Conservation (phyloP, 2,329 filamentous ascomycete genomes). For the Alternaria alternata region DNA sequence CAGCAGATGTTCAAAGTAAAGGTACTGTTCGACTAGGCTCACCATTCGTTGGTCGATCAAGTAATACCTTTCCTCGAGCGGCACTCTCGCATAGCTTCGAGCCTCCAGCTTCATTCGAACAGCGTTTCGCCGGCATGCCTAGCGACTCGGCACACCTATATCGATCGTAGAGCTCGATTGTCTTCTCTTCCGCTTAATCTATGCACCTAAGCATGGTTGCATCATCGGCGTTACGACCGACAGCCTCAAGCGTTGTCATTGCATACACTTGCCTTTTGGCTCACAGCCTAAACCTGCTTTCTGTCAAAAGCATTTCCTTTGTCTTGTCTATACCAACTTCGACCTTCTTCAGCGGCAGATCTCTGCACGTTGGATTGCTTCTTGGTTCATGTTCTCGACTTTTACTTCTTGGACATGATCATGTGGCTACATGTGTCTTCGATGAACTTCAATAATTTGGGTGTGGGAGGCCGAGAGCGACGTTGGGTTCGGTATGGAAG, state of each 20-base stretch:
- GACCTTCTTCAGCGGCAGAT: slow-evolving; percentile 26
- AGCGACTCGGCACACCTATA: slow-evolving; percentile 34
- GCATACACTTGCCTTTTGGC: slow-evolving; percentile 32
- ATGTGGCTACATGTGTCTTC: slow-evolving; percentile 37
- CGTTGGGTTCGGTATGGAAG: not conserved
- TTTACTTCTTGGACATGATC: slow-evolving; percentile 36
- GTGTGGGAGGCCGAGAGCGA: slow-evolving; percentile 8
- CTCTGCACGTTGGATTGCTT: slow-evolving; percentile 19
- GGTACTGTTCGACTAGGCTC: slow-evolving; percentile 57
- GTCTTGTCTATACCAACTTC: slow-evolving; percentile 37
- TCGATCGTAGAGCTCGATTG: slow-evolving; percentile 32
- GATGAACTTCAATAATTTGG: slow-evolving; percentile 37
- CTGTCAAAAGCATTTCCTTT: slow-evolving; percentile 45
- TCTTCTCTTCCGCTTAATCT: slow-evolving; percentile 30
- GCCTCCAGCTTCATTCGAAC: slow-evolving; percentile 49
- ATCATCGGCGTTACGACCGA: slow-evolving; percentile 47
- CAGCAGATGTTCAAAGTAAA: slow-evolving; percentile 41
- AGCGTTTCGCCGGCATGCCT: slow-evolving; percentile 46
- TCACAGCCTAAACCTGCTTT: slow-evolving; percentile 29
- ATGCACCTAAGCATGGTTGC: slow-evolving; percentile 37
- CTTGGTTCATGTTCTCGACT: slow-evolving; percentile 24
- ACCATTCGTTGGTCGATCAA: slow-evolving; percentile 55
- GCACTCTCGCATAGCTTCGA: slow-evolving; percentile 50
- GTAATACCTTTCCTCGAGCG: slow-evolving; percentile 59
- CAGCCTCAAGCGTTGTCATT: slow-evolving; percentile 31